phyloP scores from a whole-genome alignment of 345 rosid species.

The Syzygium oleosum region DNA sequence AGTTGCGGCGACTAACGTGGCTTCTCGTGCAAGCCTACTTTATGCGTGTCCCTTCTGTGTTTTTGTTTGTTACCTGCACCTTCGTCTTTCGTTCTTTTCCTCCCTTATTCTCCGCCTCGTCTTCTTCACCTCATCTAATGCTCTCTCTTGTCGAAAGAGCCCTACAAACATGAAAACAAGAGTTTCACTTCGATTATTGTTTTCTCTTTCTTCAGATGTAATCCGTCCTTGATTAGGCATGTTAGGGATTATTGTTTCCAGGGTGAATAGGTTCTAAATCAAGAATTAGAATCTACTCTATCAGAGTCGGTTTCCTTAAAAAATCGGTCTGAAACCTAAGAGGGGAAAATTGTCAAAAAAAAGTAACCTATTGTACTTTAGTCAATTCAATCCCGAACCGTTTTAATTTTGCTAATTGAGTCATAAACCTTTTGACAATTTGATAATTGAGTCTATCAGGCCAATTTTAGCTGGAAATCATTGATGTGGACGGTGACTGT shows the following conservation, averaged over 20 bases:
- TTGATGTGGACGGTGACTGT: fast-evolving
- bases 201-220: not conserved
- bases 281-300: not conserved
- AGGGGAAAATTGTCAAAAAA: too few relatives aligned
- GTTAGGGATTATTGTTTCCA: not conserved
- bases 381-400: too few relatives aligned
- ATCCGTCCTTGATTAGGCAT: not conserved
- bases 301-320: not conserved
- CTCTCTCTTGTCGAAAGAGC: not conserved
- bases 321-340: not conserved
- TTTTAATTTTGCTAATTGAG: too few relatives aligned
- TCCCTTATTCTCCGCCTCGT: not conserved
- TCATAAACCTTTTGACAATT: too few relatives aligned
- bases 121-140: not conserved
- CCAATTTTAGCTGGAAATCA: fast-evolving
- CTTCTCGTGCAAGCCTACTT: not conserved
- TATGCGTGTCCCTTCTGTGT: not conserved
- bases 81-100: not conserved
- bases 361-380: fast-evolving
- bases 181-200: not conserved
- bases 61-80: not conserved
- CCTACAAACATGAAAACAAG: not conserved
- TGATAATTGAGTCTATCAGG: too few relatives aligned
- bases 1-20: not conserved
- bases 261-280: not conserved